Conservation (phyloP, 1,139 yeast species). For the Diutina ranongensis region DNA sequence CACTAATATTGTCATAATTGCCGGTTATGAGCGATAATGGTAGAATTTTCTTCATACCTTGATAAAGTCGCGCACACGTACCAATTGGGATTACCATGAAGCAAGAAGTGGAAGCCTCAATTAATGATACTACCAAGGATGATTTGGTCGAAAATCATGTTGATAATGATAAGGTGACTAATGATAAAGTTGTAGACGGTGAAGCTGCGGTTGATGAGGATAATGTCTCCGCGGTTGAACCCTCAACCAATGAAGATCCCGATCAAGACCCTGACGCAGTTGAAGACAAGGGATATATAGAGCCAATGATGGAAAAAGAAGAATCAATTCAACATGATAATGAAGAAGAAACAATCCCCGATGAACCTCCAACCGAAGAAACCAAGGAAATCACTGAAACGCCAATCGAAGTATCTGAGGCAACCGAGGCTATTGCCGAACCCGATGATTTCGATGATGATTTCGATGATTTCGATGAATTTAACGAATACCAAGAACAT, state of each 20-base stretch:
- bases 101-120: background rate
- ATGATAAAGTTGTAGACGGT: background rate
- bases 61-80: too few species aligned
- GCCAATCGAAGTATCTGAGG: background rate
- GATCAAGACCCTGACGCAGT: too few species aligned
- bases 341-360: background rate
- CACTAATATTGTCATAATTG: slow-evolving; percentile 13
- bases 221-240: too few species aligned
- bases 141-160: background rate
- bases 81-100: background rate
- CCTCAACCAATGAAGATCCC: too few species aligned
- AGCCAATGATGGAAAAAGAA: too few species aligned
- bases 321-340: slow-evolving; percentile 6
- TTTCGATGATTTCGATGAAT: slow-evolving; percentile 15
- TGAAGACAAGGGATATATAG: too few species aligned
- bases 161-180: background rate
- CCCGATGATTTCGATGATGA: slow-evolving; percentile 8
- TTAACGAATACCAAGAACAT: slow-evolving; percentile 28
- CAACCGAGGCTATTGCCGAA: background rate
- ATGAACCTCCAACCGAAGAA: too few species aligned
- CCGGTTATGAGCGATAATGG: slow-evolving; percentile 2
- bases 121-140: background rate
- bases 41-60: background rate
- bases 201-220: background rate
- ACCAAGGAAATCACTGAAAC: too few species aligned